Percentiles rank a stretch among this genome's conserved stretches.
phyloP scores from a whole-genome alignment of 1,139 yeast species.

The Diutina ranongensis region DNA sequence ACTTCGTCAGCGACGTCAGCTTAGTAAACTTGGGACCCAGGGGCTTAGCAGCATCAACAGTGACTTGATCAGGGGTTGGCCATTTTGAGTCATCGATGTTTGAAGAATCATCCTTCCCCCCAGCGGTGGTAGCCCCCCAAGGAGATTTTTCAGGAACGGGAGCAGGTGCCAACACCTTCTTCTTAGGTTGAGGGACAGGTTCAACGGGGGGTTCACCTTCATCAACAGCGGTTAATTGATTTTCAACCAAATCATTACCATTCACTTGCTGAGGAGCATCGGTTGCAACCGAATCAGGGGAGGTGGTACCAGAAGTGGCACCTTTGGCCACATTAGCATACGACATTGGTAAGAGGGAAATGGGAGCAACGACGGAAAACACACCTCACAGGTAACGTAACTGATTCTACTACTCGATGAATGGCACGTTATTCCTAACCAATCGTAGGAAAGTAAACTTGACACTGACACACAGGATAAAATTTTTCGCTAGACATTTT shows the following conservation, averaged over 20 bases:
- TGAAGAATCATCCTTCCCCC: conserved; percentile 16
- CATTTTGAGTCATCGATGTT: conserved; percentile 39
- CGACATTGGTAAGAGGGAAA: not conserved
- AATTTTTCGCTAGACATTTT: conserved; percentile 4
- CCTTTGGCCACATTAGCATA: conserved; percentile 5
- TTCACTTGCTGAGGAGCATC: not conserved
- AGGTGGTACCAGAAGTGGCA: not conserved
- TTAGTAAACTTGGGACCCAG: conserved; percentile 34
- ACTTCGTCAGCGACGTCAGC: conserved; percentile 45
- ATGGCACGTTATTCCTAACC: conserved; percentile 4
- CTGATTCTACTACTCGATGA: conserved; percentile 2
- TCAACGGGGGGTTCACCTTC: not conserved
- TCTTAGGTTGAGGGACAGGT: conserved; percentile 11
- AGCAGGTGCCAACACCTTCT: conserved; percentile 53
- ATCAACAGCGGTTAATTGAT: not conserved
- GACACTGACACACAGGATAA: not conserved
- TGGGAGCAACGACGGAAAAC: not conserved
- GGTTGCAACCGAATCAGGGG: not conserved
- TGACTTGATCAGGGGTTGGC: conserved; percentile 45
- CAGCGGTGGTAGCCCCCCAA: conserved; percentile 40
- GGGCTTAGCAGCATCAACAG: conserved; percentile 14
- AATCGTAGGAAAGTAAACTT: not conserved
- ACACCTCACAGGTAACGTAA: not conserved
- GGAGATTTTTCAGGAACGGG: conserved; percentile 64
- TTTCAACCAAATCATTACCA: not conserved